A percentile compares a stretch with the other conserved stretches of the same genome.
Conservation (phyloP, 2,329 filamentous ascomycete genomes). For the Cordyceps farinosa region DNA sequence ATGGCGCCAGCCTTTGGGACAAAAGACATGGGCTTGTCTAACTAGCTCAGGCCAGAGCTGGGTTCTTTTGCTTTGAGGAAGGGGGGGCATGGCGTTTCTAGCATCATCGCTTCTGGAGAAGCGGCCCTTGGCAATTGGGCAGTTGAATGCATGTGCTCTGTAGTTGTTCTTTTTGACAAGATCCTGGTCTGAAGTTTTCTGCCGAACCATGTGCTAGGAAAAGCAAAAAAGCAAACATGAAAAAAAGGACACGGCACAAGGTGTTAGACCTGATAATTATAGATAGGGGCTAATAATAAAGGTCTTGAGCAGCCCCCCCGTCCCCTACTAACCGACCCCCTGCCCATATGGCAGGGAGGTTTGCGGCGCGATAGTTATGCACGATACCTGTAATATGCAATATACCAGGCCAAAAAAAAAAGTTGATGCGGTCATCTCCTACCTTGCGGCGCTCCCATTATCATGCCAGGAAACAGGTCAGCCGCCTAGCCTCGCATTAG, state of each 20-base stretch:
- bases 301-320: background rate
- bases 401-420: background rate
- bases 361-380: background rate
- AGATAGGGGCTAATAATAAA: background rate
- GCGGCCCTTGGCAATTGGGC: background rate
- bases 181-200: background rate
- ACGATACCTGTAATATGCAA: background rate
- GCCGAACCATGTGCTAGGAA: background rate
- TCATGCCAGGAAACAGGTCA: background rate
- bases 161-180: background rate
- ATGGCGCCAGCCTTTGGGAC: background rate
- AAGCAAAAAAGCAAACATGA: background rate
- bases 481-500: constrained; percentile 15
- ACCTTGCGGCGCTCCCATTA: background rate
- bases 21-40: background rate
- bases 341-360: background rate
- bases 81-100: background rate
- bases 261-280: background rate
- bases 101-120: background rate
- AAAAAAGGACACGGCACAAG: background rate
- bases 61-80: background rate
- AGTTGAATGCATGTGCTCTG: background rate
- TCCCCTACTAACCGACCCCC: background rate
- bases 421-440: background rate
- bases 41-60: background rate